A percentile compares a stretch with the other conserved stretches of the same genome.
Evolutionary conservation across 2,329 filamentous ascomycete genomes (phyloP).

Genomic region (Alternaria arbusti): DNA sequence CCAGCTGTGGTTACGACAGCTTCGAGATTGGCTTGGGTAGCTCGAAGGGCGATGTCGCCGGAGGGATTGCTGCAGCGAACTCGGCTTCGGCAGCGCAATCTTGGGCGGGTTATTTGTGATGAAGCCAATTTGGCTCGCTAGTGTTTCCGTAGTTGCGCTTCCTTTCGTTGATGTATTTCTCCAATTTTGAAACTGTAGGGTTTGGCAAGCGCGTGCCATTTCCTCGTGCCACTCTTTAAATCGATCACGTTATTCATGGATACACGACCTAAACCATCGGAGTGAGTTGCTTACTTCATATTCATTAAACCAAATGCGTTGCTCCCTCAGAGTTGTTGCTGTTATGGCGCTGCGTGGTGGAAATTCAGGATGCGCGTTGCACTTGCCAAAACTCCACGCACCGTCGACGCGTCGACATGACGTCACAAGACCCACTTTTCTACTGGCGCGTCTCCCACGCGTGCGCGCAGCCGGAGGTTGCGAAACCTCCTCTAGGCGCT

Average conservation of each 20-base stretch:
- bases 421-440: not conserved
- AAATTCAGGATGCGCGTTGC: not conserved
- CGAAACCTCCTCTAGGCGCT: not conserved
- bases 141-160: not conserved
- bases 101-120: not conserved
- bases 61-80: not conserved
- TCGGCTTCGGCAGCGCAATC: not conserved
- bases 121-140: not conserved
- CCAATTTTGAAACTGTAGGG: not conserved
- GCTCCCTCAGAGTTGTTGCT: not conserved
- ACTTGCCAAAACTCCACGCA: not conserved
- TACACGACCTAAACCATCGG: not conserved
- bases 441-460: not conserved
- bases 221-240: not conserved
- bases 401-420: not conserved
- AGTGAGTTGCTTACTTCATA: not conserved
- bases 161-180: not conserved
- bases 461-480: not conserved
- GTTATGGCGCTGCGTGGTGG: not conserved
- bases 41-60: slow-evolving; percentile 1
- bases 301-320: not conserved
- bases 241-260: not conserved
- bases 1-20: not conserved
- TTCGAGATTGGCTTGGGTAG: not conserved
- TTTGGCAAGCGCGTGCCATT: not conserved